A percentile compares a stretch with the other conserved stretches of the same genome.
These are phyloP conservation scores for Phialophora macrospora DNA, from an alignment of 2,329 filamentous ascomycete genomes.

Conservation along the genomic window DNA sequence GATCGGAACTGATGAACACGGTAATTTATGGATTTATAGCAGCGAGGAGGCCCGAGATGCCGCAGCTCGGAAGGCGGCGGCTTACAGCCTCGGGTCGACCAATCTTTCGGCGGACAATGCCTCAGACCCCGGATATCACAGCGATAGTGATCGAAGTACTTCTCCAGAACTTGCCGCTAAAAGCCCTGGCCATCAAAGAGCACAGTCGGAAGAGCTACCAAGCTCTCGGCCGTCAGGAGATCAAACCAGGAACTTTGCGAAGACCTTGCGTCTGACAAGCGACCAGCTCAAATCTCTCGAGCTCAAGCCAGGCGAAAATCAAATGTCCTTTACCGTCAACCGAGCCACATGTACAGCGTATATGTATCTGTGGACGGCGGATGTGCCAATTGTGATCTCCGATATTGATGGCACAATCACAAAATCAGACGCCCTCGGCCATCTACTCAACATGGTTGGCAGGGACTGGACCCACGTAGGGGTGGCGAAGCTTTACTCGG, in stretches of 20 bases:
- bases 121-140: conserved; percentile 94
- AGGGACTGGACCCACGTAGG: conserved; percentile 97
- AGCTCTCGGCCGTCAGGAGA: conserved; percentile 60
- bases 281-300: conserved; percentile 88
- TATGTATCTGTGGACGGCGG: conserved; percentile 92
- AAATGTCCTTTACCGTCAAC: conserved; percentile 96
- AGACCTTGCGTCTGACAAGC: conserved; percentile 91
- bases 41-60: conserved; percentile 94
- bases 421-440: conserved; percentile 92
- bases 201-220: conserved; percentile 68
- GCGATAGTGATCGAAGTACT: conserved; percentile 71
- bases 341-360: conserved; percentile 86
- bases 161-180: conserved; percentile 67
- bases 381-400: conserved; percentile 93
- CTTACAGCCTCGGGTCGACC: conserved; percentile 58
- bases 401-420: conserved; percentile 99
- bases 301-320: conserved; percentile 83
- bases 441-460: conserved; percentile 94
- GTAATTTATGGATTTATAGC: conserved; percentile 99
- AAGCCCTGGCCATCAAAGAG: conserved; percentile 53
- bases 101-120: conserved; percentile 71
- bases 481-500: conserved; percentile 95
- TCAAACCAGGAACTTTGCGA: conserved; percentile 87
- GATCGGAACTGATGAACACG: conserved; percentile 92
- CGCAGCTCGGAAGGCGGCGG: conserved; percentile 68